A percentile compares a stretch with the other conserved stretches of the same genome.
Evolutionary conservation across 331 rosid genomes (phyloP).

Genomic region (Quercus tomentella): DNA sequence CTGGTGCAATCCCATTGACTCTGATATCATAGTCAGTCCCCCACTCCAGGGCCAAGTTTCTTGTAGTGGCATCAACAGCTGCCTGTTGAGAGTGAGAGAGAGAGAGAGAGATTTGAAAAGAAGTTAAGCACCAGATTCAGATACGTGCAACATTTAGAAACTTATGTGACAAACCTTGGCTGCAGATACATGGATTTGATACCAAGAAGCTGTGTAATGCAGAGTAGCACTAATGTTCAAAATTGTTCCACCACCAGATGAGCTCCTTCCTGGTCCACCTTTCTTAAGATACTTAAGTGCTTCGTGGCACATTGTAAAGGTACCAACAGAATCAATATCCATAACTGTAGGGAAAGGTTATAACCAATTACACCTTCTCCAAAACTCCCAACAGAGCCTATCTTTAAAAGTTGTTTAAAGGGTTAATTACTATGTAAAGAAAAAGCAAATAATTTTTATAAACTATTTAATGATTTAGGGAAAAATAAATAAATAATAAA

Average conservation of each 20-base stretch:
- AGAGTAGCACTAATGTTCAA: constrained; percentile 87
- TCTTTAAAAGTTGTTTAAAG: not conserved
- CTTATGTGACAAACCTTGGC: constrained; percentile 63
- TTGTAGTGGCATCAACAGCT: constrained; percentile 86
- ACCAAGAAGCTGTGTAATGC: constrained; percentile 90
- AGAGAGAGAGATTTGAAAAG: not conserved
- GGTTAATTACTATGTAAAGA: not conserved
- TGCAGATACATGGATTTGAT: constrained; percentile 91
- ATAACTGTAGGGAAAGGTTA: constrained; percentile 49
- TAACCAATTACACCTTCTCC: constrained; percentile 14
- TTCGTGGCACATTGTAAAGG: constrained; percentile 91
- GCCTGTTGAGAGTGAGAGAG: constrained; percentile 49
- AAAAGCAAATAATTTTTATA: not conserved
- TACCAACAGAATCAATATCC: constrained; percentile 97
- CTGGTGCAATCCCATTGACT: constrained; percentile 94
- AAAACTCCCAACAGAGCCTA: not conserved
- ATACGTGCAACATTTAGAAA: constrained; percentile 3
- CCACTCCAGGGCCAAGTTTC: constrained; percentile 98
- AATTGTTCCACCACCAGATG: constrained; percentile 65
- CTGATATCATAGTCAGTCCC: constrained; percentile 88
- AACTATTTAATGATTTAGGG: not conserved
- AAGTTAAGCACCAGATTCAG: constrained; percentile 11
- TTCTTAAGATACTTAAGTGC: constrained; percentile 90
- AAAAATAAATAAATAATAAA: not conserved
- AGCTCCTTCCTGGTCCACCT: constrained; percentile 73